phyloP scores from a whole-genome alignment of 305 asterid genomes.

The Ajuga reptans region DNA sequence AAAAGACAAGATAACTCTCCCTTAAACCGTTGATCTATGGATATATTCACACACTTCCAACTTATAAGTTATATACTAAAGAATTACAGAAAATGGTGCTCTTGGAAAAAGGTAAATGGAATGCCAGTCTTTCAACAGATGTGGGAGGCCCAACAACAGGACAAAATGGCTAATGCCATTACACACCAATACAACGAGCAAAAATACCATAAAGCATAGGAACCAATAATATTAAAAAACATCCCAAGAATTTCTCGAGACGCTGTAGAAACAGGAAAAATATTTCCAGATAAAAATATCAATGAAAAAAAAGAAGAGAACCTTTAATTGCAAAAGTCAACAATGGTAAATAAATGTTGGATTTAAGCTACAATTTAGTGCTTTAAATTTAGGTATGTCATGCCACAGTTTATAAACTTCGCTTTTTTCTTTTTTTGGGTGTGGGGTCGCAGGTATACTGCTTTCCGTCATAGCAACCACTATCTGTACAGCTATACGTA shows the following conservation, averaged over 20 bases:
- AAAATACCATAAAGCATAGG: background rate
- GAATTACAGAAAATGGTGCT: background rate
- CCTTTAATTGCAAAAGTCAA: background rate
- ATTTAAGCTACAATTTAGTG: background rate
- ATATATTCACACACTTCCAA: slow-evolving; percentile 9
- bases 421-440: background rate
- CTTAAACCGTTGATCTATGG: background rate
- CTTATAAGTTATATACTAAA: background rate
- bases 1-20: background rate
- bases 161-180: background rate
- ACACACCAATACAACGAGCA: background rate
- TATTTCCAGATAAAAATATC: background rate
- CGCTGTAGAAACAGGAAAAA: slow-evolving; percentile 8
- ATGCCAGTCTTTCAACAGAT: background rate
- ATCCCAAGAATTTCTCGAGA: background rate
- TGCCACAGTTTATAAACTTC: background rate
- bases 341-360: background rate
- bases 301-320: background rate
- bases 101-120: background rate
- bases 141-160: background rate
- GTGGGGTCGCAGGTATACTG: background rate
- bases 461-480: background rate
- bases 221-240: background rate
- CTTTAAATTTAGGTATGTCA: background rate
- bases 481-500: background rate